Base-by-base conservation (phyloP, 2,329 filamentous ascomycete genomes). In the Tolypocladium ovalisporum region DNA sequence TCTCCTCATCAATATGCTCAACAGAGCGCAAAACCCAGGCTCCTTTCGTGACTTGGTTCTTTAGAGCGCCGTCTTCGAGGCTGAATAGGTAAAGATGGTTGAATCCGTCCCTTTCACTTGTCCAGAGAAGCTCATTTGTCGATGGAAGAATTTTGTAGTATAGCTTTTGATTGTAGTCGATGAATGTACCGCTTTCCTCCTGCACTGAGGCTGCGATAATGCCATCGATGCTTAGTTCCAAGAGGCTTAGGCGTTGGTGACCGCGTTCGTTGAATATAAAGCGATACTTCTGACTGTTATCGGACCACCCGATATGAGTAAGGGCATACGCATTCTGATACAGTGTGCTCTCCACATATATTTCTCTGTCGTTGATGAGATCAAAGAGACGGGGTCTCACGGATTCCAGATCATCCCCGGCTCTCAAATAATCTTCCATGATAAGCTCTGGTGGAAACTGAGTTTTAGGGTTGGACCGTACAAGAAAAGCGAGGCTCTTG, bases 221-320 rank as follows among this genome's bases (percentile, higher is more conserved):
- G 2, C 67, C 66, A 1, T 57, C 22, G 0, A 39, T 10, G 1
- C 54, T 54, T 5, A 69, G 61, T 0, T 61, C 62, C 2, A 69
- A 44, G 0, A 68, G 37, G 36, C 65, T 57, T 4, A 67, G 29
- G 44, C 40, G 54, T 10, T 67, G 61, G 22, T 69, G 65, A 0
- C 67, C 67, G 4, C 67, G 64, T 44, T 65, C 64, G n/a, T 68
- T 68, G 29, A 62, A 64, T 15, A 67, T 42, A 40, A 68, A 67
- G 13, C 63, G 62, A 54, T 66, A 69, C 29, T 67, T 65, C 10
- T 61, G 53, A 9, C 58, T 56, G 15, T 63, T 54, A 4, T 40
- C n/a, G n/a, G 40, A 64, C 67, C 67, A 69, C 2, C 63, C 63
- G 3, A 67, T 19, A 39, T 64, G 55, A 3, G 47, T 36, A 2